Base-by-base conservation (phyloP, 352 stramenopile species). In the Phytophthora fragariae region DNA sequence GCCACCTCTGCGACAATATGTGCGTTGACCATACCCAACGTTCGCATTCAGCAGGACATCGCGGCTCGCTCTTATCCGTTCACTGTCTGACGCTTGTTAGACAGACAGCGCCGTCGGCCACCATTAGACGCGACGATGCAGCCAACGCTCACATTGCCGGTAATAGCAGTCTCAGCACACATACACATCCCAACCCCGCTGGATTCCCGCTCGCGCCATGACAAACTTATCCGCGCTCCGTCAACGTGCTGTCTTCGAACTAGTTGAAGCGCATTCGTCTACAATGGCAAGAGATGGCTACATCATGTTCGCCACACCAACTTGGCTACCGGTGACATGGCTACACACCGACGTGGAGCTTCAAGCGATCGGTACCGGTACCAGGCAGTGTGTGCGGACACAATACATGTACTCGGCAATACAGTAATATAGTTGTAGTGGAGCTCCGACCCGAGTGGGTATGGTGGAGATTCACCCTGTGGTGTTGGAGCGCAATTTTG, bases 21-120 rank as follows among this genome's bases (percentile, higher is more conserved):
- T 10, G 31, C 55, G 27, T 59, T 70, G 44, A n/a, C 9, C 63
- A 65, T 57, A 29, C 29, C n/a, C 56, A 72, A 55, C 57, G 64
- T 46, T 44, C 37, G 10, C 6, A 44, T 44, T 44, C 37, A 44
- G 37, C 37, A 44, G 37, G 37, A 44, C 37, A 44, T 10, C 33
- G 21, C 39, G 9, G 29, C 39, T 37, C 31, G 64, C 27, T 72
- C 65, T 72, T 67, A 67, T 60, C 47, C 46, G 17, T 65, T 58
- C 21, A 24, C 37, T 57, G 52, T 69, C 52, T 24, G 39, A 62
- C 49, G 50, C 62, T 5, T 33, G 39, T 37, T 44, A 33, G 60
- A 55, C 46, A 21, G n/a, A 12, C 46, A 53, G n/a, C n/a, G 46
- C 46, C 9, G n/a, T 9, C 9, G 19, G 46, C 15, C 41, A 49